Evolutionary conservation across 768 basidiomycete genomes (phyloP).

Genomic region (Tulasnella sp.): DNA sequence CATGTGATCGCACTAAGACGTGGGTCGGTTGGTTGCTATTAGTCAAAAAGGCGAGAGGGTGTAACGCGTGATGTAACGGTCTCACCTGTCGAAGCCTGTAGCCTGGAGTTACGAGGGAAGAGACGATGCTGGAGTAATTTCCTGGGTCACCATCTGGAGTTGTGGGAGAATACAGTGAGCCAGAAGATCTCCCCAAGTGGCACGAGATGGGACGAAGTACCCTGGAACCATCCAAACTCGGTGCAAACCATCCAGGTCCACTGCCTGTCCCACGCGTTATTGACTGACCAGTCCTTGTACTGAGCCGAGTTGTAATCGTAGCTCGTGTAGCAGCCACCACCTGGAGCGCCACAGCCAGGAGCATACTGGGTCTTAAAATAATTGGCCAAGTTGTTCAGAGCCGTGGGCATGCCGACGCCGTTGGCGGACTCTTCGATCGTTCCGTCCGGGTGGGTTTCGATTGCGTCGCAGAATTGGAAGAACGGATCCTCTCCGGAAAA

Average conservation of each 20-base stretch:
- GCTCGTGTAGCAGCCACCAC: background rate
- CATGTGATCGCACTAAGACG: slow-evolving; percentile 12
- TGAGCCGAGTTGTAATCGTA: background rate
- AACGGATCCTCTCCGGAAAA: background rate
- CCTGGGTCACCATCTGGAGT: slow-evolving; percentile 12
- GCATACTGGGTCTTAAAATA: background rate
- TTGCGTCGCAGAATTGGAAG: slow-evolving; percentile 13
- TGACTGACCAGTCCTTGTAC: background rate
- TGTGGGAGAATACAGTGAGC: background rate
- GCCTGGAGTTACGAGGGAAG: background rate
- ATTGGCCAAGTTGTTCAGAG: background rate
- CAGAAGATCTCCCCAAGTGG: background rate
- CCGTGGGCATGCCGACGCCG: background rate
- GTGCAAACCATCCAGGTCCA: slow-evolving; percentile 6
- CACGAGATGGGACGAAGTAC: background rate
- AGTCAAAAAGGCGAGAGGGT: background rate
- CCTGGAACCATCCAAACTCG: slow-evolving; percentile 6
- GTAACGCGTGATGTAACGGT: background rate
- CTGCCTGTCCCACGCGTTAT: background rate
- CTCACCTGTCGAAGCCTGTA: background rate
- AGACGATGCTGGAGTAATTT: slow-evolving; percentile 11
- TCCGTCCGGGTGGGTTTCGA: slow-evolving; percentile 1
- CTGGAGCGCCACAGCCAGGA: background rate
- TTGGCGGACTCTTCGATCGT: background rate
- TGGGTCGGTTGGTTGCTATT: background rate